Evolutionary conservation across 495 filamentous ascomycete genomes (phyloP), one percentile per base, ranked within the genome.

Genomic region (Lichina pygmaea): DNA sequence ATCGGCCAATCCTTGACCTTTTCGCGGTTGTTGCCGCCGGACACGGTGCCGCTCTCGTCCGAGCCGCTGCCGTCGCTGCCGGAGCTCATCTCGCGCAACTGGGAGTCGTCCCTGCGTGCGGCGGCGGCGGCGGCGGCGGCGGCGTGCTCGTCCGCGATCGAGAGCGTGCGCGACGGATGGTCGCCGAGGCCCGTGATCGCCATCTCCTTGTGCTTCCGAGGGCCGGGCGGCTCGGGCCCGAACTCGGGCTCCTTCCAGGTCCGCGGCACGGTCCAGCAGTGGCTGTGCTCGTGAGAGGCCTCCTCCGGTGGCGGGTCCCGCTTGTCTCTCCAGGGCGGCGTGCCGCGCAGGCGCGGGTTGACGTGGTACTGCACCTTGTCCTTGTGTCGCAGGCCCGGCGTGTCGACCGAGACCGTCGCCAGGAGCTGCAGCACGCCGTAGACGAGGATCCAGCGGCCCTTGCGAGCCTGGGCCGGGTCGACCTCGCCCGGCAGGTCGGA

Each of bases 351-450:
- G 11, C 62, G 59, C 12, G 71, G 65, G 43, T 67, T 73, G 11
- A 82, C 65, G 51, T 78, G 74, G 54, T 82, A 81, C 33, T 65
- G 51, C 2, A 78, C 74, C 9, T 64, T 66, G 7, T 73, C 66
- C 12, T 62, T 66, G 54, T 70, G 76, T 8, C 66, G 64, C 0
- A 77, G 60, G 16, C 67, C 65, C 8, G 71, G 71, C 6, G 70
- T 62, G 50, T 82, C 77, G 34, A 80, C 77, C 7, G 74, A 67
- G 38, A 82, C 64, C 40, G 66, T 70, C 0, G 75, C 75, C 1
- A 82, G 64, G 0, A 71, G 72, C 55, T 85, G 79, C 15, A 85
- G 59, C 11, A 77, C 62, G 33, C 72, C 70, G 54, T 85, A 85
- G 36, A 84, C 66, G 10, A 84, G 58, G 4, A 81, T 60, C 79